Evolutionary conservation across 768 basidiomycete species (phyloP).

Genomic region (Tephrocybe sp.): DNA sequence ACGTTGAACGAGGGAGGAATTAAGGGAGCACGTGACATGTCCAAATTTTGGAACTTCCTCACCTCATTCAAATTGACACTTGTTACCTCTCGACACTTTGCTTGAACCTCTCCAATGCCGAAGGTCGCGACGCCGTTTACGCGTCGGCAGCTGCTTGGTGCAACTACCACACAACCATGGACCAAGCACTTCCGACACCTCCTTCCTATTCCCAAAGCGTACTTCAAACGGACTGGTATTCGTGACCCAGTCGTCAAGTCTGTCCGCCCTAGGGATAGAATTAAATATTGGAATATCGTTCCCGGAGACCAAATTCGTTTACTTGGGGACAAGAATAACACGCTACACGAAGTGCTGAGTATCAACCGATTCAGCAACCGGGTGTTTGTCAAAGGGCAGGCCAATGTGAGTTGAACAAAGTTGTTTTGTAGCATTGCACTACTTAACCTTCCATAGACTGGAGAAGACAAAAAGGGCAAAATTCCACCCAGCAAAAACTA

Average conservation of each 20-base stretch:
- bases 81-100: too few relatives aligned
- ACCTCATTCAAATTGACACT: too few relatives aligned
- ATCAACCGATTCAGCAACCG: slow-evolving; percentile 73
- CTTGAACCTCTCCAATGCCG: slow-evolving; percentile 22
- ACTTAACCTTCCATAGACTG: slow-evolving; percentile 11
- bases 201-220: slow-evolving; percentile 55
- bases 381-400: slow-evolving; percentile 50
- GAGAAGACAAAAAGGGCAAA: slow-evolving; percentile 25
- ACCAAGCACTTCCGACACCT: slow-evolving; percentile 70
- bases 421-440: not conserved
- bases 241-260: slow-evolving; percentile 50
- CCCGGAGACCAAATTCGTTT: slow-evolving; percentile 79
- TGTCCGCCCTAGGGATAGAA: slow-evolving; percentile 61
- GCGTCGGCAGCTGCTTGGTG: slow-evolving; percentile 36
- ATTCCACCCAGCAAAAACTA: slow-evolving; percentile 44
- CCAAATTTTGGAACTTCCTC: too few relatives aligned
- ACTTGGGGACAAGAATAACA: slow-evolving; percentile 58
- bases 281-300: slow-evolving; percentile 86
- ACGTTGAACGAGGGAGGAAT: too few relatives aligned
- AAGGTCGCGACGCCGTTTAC: slow-evolving; percentile 29
- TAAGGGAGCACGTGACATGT: too few relatives aligned
- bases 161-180: slow-evolving; percentile 52
- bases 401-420: slow-evolving; percentile 27
- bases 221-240: slow-evolving; percentile 41
- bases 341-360: slow-evolving; percentile 65